A percentile compares a stretch with the other conserved stretches of the same genome.
Evolutionary conservation across 2,329 filamentous ascomycete genomes (phyloP).

Genomic region (Zymoseptoria pseudotritici): DNA sequence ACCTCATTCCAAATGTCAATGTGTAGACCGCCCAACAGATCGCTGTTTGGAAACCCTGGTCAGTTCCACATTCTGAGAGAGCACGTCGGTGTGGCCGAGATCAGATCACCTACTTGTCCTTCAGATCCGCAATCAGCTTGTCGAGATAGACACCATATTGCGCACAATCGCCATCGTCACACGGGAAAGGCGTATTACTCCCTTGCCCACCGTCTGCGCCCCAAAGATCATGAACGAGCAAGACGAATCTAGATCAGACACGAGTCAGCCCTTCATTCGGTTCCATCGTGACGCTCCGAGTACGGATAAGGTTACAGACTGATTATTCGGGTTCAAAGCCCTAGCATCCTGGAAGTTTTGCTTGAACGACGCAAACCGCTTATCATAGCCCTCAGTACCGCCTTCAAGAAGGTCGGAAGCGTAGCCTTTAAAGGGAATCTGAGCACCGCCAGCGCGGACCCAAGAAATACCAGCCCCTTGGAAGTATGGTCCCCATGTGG

Average conservation of each 20-base stretch:
- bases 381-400: background rate
- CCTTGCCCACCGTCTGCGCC: background rate
- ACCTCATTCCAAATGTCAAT: conserved; percentile 2
- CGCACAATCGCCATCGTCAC: background rate
- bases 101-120: background rate
- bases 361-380: background rate
- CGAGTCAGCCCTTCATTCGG: background rate
- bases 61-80: background rate
- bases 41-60: background rate
- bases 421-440: background rate
- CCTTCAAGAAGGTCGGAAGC: background rate
- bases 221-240: background rate
- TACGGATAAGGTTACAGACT: background rate
- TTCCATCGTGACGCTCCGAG: background rate
- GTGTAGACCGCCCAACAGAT: background rate
- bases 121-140: background rate
- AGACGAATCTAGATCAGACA: background rate
- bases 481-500: background rate
- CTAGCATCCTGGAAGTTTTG: background rate
- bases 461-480: background rate
- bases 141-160: background rate
- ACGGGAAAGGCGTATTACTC: background rate
- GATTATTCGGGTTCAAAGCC: background rate
- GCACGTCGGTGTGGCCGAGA: background rate
- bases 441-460: background rate